These are phyloP conservation scores for Calonectria pteridis DNA, from an alignment of 2,329 filamentous ascomycete genomes.

Conservation along the genomic window DNA sequence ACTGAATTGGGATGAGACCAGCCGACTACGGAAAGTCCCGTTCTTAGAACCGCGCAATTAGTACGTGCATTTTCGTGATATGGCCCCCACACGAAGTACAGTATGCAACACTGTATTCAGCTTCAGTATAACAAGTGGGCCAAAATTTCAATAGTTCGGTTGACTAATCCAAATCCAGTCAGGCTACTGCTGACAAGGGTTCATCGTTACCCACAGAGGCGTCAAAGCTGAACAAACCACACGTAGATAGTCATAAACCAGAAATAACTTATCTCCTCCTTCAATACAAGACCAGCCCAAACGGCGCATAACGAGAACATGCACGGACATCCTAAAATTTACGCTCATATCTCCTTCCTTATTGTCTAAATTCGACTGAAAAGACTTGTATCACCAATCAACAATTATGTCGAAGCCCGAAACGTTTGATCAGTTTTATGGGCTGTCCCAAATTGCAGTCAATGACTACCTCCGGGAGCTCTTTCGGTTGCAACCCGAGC, in stretches of 20 bases:
- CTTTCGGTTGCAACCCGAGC: neutral
- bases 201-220: neutral
- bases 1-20: neutral
- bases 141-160: neutral
- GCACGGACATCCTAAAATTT: neutral
- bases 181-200: neutral
- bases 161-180: neutral
- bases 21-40: neutral
- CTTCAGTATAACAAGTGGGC: neutral
- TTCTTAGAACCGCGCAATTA: neutral
- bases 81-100: neutral
- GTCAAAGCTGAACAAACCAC: neutral
- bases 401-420: neutral
- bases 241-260: neutral
- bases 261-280: too few relatives aligned
- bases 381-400: neutral
- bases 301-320: neutral
- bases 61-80: neutral
- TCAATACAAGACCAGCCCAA: neutral
- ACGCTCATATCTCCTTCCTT: neutral
- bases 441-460: neutral
- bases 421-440: neutral
- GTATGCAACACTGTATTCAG: neutral
- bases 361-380: neutral
- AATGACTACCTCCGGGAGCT: neutral